A percentile compares a stretch with the other conserved stretches of the same genome.
These are phyloP conservation scores for Forsythia suspensa DNA, from an alignment of 257 asterid species.

Conservation along the genomic window DNA sequence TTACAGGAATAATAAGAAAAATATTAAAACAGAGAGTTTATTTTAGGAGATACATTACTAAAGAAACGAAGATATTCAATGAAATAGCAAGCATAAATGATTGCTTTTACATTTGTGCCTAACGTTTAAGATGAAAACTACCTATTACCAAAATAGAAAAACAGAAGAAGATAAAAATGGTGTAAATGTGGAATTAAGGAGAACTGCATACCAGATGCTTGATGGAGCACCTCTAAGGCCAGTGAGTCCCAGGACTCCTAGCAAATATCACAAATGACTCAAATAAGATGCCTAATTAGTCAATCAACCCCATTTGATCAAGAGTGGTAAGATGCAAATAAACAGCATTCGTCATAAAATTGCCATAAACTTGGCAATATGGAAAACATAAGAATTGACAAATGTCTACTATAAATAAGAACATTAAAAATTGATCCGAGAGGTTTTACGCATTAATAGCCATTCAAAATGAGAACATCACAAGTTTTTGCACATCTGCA, in stretches of 20 bases:
- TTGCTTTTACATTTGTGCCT: not conserved
- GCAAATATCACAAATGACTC: conserved; percentile 12
- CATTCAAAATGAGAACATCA: not conserved
- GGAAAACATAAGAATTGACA: not conserved
- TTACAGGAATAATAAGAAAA: not conserved
- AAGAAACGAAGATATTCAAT: not conserved
- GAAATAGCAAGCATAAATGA: not conserved
- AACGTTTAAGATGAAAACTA: not conserved
- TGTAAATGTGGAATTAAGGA: not conserved
- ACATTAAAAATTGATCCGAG: not conserved
- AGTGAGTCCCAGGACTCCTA: conserved; percentile 89
- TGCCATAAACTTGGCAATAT: not conserved
- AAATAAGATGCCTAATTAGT: conserved; percentile 1
- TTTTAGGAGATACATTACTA: not conserved
- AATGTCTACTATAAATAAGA: not conserved
- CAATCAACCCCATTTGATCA: not conserved
- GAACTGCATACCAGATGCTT: conserved; percentile 74
- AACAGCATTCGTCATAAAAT: not conserved
- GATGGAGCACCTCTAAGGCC: conserved; percentile 76
- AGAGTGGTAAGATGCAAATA: not conserved
- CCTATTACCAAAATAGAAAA: not conserved
- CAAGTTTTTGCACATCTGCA: not conserved
- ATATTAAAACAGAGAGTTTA: not conserved
- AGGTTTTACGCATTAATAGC: not conserved
- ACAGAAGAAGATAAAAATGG: not conserved